phyloP scores from a whole-genome alignment of 805 yeast species.

The Kodamaea kaohsiungensis region DNA sequence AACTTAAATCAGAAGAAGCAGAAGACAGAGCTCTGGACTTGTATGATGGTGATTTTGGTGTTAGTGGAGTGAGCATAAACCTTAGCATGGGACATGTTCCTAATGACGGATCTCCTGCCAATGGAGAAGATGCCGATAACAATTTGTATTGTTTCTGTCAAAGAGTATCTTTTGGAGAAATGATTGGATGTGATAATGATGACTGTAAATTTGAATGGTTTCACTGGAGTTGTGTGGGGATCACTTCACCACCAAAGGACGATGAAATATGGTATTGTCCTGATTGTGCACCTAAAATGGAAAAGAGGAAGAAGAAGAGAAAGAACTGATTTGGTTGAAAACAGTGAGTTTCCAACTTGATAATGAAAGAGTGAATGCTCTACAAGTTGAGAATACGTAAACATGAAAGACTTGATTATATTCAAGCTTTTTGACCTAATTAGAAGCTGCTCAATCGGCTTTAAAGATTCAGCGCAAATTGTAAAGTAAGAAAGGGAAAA shows the following conservation, averaged over 20 bases:
- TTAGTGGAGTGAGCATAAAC: conserved; percentile 10
- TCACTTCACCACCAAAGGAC: conserved; percentile 85
- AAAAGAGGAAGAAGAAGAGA: conserved; percentile 44
- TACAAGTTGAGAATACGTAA: too few relatives aligned
- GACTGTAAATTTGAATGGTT: conserved; percentile 93
- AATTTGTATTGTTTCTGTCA: conserved; percentile 83
- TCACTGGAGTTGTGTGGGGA: conserved; percentile 92
- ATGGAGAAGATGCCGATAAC: conserved; percentile 45
- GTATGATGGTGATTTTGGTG: conserved; percentile 11
- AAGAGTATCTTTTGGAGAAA: conserved; percentile 90
- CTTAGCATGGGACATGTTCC: conserved; percentile 10
- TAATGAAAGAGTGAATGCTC: background rate
- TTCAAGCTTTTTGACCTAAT: too few relatives aligned
- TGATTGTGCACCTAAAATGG: conserved; percentile 60
- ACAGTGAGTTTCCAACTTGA: background rate
- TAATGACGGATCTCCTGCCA: conserved; percentile 37
- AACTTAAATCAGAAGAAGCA: conserved; percentile 15
- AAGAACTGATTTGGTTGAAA: conserved; percentile 17
- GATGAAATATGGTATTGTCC: conserved; percentile 88
- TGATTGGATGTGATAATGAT: conserved; percentile 95
- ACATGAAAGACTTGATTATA: too few relatives aligned
- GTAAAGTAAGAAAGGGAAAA: too few relatives aligned
- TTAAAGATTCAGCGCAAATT: too few relatives aligned
- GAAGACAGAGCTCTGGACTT: conserved; percentile 12
- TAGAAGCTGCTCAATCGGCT: too few relatives aligned